Conservation (phyloP, 805 yeast genomes). For the Teunomyces funiuensis region DNA sequence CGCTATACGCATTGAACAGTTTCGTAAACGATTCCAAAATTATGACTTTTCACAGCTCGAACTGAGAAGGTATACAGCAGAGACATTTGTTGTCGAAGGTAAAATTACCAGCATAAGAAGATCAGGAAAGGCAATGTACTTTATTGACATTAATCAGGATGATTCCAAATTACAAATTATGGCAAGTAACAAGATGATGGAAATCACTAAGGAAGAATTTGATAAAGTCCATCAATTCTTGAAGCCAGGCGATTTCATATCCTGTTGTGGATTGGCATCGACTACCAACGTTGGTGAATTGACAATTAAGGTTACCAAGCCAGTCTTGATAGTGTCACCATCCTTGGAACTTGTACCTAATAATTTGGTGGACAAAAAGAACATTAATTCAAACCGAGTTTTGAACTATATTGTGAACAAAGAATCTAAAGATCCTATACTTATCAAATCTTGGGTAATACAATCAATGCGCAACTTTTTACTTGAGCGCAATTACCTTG, state of each 20-base stretch:
- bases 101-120: conserved; percentile 56
- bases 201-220: conserved; percentile 43
- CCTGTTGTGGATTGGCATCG: conserved; percentile 70
- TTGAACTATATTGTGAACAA: conserved; percentile 69
- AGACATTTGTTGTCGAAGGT: conserved; percentile 44
- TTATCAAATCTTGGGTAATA: conserved; percentile 56
- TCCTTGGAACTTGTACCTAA: conserved; percentile 69
- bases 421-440: conserved; percentile 44
- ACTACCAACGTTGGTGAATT: conserved; percentile 76
- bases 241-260: conserved; percentile 70
- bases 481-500: conserved; percentile 56
- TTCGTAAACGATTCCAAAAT: conserved; percentile 27
- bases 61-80: conserved; percentile 8
- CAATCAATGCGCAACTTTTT: conserved; percentile 59
- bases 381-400: conserved; percentile 66
- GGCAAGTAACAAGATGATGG: conserved; percentile 51
- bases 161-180: conserved; percentile 58
- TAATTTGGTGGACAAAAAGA: conserved; percentile 50
- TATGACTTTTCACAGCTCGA: conserved; percentile 16
- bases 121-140: conserved; percentile 68
- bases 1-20: conserved; percentile 38
- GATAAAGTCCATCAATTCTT: conserved; percentile 40
- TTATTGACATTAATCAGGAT: conserved; percentile 70
- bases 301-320: conserved; percentile 58
- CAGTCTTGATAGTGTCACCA: conserved; percentile 60